A percentile compares a stretch with the other conserved stretches of the same genome.
These are phyloP conservation scores for Amanita polypyramis DNA, from an alignment of 768 basidiomycete genomes.

Conservation along the genomic window DNA sequence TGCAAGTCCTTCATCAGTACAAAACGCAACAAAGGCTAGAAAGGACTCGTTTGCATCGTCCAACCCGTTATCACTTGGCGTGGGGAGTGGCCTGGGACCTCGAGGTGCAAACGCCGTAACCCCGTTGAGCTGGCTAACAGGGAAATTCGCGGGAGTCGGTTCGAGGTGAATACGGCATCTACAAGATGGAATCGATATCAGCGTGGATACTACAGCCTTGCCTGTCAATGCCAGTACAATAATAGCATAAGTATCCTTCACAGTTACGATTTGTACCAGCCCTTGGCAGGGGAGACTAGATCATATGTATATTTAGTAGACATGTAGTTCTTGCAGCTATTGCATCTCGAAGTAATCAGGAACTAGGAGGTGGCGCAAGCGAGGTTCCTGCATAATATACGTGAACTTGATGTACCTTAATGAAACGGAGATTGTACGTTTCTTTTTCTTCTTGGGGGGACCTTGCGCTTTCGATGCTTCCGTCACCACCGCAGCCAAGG, in stretches of 20 bases:
- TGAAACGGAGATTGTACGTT: constrained; percentile 32
- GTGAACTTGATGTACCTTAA: not conserved
- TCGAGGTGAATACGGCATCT: constrained; percentile 25
- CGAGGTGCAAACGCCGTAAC: constrained; percentile 53
- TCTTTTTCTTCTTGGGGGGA: constrained; percentile 64
- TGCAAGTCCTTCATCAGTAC: constrained; percentile 39
- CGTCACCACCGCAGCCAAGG: not conserved
- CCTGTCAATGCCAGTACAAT: not conserved
- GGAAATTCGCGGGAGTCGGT: constrained; percentile 58
- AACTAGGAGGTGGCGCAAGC: constrained; percentile 22
- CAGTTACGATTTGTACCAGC: not conserved
- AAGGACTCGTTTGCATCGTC: constrained; percentile 75
- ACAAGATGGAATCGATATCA: not conserved
- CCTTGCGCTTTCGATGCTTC: constrained; percentile 16
- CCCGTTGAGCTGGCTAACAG: constrained; percentile 73
- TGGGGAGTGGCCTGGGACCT: constrained; percentile 51
- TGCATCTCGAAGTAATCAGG: constrained; percentile 11
- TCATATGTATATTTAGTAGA: not conserved
- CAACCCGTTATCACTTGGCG: constrained; percentile 65
- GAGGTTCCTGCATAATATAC: constrained; percentile 23
- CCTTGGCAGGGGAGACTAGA: not conserved
- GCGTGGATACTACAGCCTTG: not conserved
- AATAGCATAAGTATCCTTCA: not conserved
- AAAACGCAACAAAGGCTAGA: constrained; percentile 57
- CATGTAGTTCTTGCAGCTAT: not conserved